A percentile compares a stretch with the other conserved stretches of the same genome.
These are phyloP conservation scores for Cytospora piceae DNA, from an alignment of 2,329 filamentous ascomycete genomes.

Conservation along the genomic window DNA sequence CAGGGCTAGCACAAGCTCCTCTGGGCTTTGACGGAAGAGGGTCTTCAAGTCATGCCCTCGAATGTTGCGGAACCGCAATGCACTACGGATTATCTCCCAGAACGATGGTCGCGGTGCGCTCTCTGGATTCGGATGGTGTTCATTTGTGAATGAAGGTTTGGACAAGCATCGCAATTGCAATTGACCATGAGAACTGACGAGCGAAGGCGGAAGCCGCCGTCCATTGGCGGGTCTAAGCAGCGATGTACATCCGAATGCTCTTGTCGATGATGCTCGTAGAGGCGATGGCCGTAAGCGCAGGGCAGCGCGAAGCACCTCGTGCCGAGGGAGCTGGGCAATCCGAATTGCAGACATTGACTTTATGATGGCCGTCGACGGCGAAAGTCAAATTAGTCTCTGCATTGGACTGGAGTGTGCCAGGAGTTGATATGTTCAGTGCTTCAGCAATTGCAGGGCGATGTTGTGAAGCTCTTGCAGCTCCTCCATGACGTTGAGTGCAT, in stretches of 20 bases:
- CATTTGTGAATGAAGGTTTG: background rate
- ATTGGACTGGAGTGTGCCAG: background rate
- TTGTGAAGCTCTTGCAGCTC: conserved; percentile 16
- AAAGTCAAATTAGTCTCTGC: background rate
- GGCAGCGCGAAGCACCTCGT: conserved; percentile 24
- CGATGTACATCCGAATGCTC: background rate
- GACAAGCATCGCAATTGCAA: conserved; percentile 21
- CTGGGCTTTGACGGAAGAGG: conserved; percentile 48
- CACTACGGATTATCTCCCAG: conserved; percentile 21
- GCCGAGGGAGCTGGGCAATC: conserved; percentile 21
- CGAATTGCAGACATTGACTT: conserved; percentile 22
- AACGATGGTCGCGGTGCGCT: conserved; percentile 4
- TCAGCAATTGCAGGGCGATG: background rate
- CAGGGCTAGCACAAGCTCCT: conserved; percentile 49
- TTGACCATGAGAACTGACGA: background rate
- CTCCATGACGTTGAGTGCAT: conserved; percentile 19
- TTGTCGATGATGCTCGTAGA: conserved; percentile 2
- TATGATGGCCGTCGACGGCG: conserved; percentile 1
- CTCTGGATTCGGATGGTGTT: background rate
- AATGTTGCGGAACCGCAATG: conserved; percentile 37
- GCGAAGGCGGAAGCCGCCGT: too few relatives aligned
- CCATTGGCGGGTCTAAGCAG: background rate
- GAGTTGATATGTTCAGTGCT: background rate
- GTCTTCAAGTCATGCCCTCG: conserved; percentile 43
- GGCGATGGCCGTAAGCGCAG: conserved; percentile 4